A percentile compares a stretch with the other conserved stretches of the same genome.
Conservation (phyloP, 2,329 filamentous ascomycete genomes). For the Teratosphaeria zuluensis region DNA sequence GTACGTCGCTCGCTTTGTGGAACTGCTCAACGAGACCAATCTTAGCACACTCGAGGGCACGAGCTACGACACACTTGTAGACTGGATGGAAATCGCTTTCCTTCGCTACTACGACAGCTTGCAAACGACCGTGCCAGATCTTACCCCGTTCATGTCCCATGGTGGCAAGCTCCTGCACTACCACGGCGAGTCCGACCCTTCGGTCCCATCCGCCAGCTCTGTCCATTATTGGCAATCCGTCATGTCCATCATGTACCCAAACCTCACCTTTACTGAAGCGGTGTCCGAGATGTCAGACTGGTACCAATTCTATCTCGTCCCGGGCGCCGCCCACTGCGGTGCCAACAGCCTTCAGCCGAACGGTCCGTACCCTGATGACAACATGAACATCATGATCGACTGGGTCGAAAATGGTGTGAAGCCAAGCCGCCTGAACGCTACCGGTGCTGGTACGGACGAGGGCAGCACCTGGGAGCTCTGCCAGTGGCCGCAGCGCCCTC, state of each 20-base stretch:
- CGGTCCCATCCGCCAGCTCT: slow-evolving; percentile 44
- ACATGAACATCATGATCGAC: not conserved
- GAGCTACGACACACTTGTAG: slow-evolving; percentile 48
- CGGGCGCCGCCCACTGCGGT: slow-evolving; percentile 45
- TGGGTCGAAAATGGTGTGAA: not conserved
- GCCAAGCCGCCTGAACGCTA: not conserved
- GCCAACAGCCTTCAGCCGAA: slow-evolving; percentile 24
- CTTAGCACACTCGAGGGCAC: slow-evolving; percentile 33
- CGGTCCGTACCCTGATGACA: not conserved
- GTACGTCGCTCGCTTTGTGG: not conserved
- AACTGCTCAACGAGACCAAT: not conserved
- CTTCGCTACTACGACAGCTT: slow-evolving; percentile 41
- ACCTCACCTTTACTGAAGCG: not conserved
- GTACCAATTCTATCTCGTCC: slow-evolving; percentile 47
- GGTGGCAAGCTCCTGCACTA: slow-evolving; percentile 51
- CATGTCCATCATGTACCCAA: not conserved
- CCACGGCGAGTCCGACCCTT: slow-evolving; percentile 48
- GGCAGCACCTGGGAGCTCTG: not conserved
- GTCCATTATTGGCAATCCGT: slow-evolving; percentile 43
- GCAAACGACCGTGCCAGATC: slow-evolving; percentile 46
- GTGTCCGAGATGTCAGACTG: slow-evolving; percentile 36
- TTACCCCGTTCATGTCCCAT: slow-evolving; percentile 38
- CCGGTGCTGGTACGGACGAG: not conserved
- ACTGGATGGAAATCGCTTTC: slow-evolving; percentile 45
- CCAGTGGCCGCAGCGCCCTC: not conserved